Percentiles rank a stretch among this genome's conserved stretches.
Conservation (phyloP, 495 filamentous ascomycete species). For the Cladorrhinum samala region DNA sequence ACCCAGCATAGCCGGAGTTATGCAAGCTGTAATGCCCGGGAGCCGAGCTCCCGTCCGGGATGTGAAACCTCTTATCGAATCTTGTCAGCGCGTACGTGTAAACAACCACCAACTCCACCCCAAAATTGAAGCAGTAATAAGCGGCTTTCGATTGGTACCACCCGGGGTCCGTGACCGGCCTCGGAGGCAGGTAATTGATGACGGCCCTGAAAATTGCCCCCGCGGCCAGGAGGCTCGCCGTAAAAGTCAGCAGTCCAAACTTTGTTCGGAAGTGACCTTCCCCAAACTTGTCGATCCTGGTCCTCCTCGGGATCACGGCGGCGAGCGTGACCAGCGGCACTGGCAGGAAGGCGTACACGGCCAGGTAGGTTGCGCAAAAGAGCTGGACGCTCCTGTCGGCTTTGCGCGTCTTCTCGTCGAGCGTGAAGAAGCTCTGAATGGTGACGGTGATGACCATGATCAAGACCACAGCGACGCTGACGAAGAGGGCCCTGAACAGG, state of each 20-base stretch:
- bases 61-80: slow-evolving; percentile 66
- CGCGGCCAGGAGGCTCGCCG: slow-evolving; percentile 52
- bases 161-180: slow-evolving; percentile 51
- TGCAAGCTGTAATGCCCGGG: slow-evolving; percentile 30
- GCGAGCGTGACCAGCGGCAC: slow-evolving; percentile 52
- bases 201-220: slow-evolving; percentile 64
- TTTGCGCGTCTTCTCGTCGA: slow-evolving; percentile 39
- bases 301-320: slow-evolving; percentile 43
- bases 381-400: slow-evolving; percentile 60
- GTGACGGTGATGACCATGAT: slow-evolving; percentile 63
- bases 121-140: slow-evolving; percentile 77
- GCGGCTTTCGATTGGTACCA: slow-evolving; percentile 63
- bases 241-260: slow-evolving; percentile 50
- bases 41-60: slow-evolving; percentile 45
- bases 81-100: slow-evolving; percentile 53
- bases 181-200: slow-evolving; percentile 47
- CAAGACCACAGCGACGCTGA: slow-evolving; percentile 54
- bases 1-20: background rate
- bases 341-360: slow-evolving; percentile 69
- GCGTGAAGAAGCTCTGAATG: slow-evolving; percentile 62
- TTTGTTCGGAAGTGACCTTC: slow-evolving; percentile 58
- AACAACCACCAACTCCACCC: slow-evolving; percentile 64
- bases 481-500: slow-evolving; percentile 54
- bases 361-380: slow-evolving; percentile 59
- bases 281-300: slow-evolving; percentile 63